Conservation (phyloP, 2,329 filamentous ascomycete species). For the Alternaria novae-zelandiae region DNA sequence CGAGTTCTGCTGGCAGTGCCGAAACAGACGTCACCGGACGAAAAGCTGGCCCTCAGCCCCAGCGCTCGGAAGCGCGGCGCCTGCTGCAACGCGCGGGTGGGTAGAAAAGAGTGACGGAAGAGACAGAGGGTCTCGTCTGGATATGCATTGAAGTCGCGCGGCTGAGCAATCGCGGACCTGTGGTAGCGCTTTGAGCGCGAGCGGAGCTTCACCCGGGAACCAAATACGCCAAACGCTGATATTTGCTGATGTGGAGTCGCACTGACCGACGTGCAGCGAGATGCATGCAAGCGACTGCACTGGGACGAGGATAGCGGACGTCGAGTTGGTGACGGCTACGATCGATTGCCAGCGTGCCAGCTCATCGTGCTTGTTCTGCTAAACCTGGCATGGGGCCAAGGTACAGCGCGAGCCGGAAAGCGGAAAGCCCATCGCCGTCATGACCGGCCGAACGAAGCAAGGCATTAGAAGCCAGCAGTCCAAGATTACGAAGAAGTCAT, state of each 20-base stretch:
- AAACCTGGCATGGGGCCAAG: conserved; percentile 22
- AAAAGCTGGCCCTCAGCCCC: conserved; percentile 20
- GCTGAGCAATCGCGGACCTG: conserved; percentile 6
- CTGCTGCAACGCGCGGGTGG: conserved; percentile 11
- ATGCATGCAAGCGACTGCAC: conserved; percentile 19
- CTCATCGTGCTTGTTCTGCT: conserved; percentile 22
- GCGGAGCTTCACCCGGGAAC: background rate
- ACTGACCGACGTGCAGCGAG: conserved; percentile 11
- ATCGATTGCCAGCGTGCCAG: conserved; percentile 11
- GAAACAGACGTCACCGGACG: conserved; percentile 22
- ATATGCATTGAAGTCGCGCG: conserved; percentile 13
- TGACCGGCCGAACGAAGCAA: conserved; percentile 13
- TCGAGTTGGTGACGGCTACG: conserved; percentile 14
- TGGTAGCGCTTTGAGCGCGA: conserved; percentile 4
- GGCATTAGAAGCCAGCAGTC: background rate
- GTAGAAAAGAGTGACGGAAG: conserved; percentile 13
- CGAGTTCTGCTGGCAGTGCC: conserved; percentile 18
- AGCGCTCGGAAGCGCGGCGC: conserved; percentile 23
- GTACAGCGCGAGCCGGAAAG: conserved; percentile 15
- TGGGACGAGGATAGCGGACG: conserved; percentile 3
- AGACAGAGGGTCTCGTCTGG: conserved; percentile 5
- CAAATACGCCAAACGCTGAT: conserved; percentile 8
- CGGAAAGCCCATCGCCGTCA: conserved; percentile 10
- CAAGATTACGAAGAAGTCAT: background rate
- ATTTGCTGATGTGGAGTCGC: conserved; percentile 14